Base-by-base conservation (phyloP, 805 yeast species). In the Candida vaughaniae region DNA sequence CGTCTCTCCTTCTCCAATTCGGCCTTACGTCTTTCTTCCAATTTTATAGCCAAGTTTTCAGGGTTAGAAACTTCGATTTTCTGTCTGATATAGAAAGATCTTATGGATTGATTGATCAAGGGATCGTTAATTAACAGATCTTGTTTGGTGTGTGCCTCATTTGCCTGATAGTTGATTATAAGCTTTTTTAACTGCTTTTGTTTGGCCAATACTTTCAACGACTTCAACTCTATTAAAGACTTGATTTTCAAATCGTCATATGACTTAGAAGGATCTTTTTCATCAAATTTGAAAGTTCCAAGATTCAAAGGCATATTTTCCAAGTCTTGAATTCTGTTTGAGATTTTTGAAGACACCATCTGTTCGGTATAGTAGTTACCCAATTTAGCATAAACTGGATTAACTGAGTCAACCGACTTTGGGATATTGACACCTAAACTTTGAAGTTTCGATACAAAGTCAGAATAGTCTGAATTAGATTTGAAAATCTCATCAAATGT, bases 31-130 rank as follows among this genome's bases (percentile, higher is more conserved):
- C 82, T 82, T 53, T 80, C 83, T 51, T 84, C 88, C 40, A 85
- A 66, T 53, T 83, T 86, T 55, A 80, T 83, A 3, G 90, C 89
- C 31, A 85, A 64, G 42, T 82, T 70, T 4, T 87, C 84, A 1
- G 95, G 85, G 51, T 83, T 85, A 14, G 82, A 79, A 20, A 83
- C 82, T 41, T 78, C 78, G 36, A 82, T 73, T 54, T 84, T 85
- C 22, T 79, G 78, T 55, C 87, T 75, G 12, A 83, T 68, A 52
- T 80, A 80, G 39, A 78, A 73, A 0, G 86, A 75, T 53, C 95
- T 69, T 51, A 80, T 82, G 34, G 87, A 85, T 29, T 84, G 80
- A 48, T 76, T 66, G 2, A 82, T 73, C 33, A 75, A 66, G 4
- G 85, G 74, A 38, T 77, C 71, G 31, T 69, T 66, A 34, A 71